Evolutionary conservation across 75 land plant genomes (phyloP).

Genomic region (Azolla pinnata): DNA sequence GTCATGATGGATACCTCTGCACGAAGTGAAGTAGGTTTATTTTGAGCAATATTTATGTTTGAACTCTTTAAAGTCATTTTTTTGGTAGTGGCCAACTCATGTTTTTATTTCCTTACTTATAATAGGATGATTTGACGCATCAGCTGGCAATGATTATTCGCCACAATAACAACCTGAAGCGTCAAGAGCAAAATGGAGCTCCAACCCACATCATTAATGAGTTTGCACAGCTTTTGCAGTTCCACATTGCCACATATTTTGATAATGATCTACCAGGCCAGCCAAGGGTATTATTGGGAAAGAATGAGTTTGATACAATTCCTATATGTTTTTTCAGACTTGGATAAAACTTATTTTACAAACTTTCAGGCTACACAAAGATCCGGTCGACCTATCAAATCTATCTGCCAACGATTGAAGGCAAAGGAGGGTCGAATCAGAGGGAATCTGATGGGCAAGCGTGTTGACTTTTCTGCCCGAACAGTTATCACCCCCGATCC

Average conservation of each 20-base stretch:
- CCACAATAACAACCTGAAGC: constrained; percentile 76
- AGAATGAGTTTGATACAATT: not conserved
- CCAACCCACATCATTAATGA: constrained; percentile 93
- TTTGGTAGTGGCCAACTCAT: not conserved
- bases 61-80: no score
- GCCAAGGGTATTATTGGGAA: constrained; percentile 81
- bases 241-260: constrained; percentile 94
- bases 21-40: constrained; percentile 73
- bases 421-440: constrained; percentile 97
- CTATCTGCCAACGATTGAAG: constrained; percentile 92
- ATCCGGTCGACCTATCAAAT: constrained; percentile 95
- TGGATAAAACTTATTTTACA: not conserved
- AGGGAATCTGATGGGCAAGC: constrained; percentile 98
- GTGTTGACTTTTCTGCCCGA: constrained; percentile 98
- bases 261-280: constrained; percentile 98
- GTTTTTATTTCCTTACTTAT: constrained; percentile 3
- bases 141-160: constrained; percentile 97
- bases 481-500: constrained; percentile 99
- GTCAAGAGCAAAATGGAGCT: constrained; percentile 84
- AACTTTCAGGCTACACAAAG: constrained; percentile 75
- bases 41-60: no score
- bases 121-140: constrained; percentile 94
- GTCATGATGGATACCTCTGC: constrained; percentile 97
- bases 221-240: constrained; percentile 87
- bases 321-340: not conserved